Percentiles rank a stretch among this genome's conserved stretches.
Evolutionary conservation across 139 green algal species (phyloP).

Genomic region (Volvox reticuliferus): DNA sequence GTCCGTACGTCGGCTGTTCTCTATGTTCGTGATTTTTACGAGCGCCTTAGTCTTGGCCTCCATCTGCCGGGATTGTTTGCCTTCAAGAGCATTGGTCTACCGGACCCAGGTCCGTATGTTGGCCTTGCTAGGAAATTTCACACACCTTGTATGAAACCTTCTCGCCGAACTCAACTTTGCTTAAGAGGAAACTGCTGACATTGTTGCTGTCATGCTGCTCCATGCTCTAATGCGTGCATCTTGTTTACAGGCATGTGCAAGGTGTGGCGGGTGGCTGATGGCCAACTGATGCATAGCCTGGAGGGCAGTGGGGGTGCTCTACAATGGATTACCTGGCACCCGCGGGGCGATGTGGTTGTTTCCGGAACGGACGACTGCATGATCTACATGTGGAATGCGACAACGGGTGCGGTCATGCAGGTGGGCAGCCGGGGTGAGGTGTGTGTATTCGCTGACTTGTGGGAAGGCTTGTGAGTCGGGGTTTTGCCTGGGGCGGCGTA

Average conservation of each 20-base stretch:
- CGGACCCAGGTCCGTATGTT: too few relatives aligned
- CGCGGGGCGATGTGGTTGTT: constrained; percentile 89
- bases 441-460: too few relatives aligned
- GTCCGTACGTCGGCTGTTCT: too few relatives aligned
- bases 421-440: constrained; percentile 44
- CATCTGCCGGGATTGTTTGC: neutral
- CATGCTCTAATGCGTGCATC: neutral
- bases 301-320: constrained; percentile 87
- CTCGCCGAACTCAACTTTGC: too few relatives aligned
- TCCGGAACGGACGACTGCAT: constrained; percentile 94
- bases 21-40: too few relatives aligned
- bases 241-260: constrained; percentile 65
- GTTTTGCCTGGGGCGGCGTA: too few relatives aligned
- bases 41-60: neutral
- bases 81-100: too few relatives aligned
- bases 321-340: constrained; percentile 96
- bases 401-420: constrained; percentile 90
- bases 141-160: too few relatives aligned
- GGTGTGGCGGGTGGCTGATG: constrained; percentile 78
- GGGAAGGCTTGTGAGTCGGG: neutral
- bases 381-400: constrained; percentile 97
- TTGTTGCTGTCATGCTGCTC: too few relatives aligned
- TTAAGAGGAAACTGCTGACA: too few relatives aligned
- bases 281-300: constrained; percentile 69
- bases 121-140: too few relatives aligned